Conservation (phyloP, 78 protist species). For the Trichosphaerium sp. region DNA sequence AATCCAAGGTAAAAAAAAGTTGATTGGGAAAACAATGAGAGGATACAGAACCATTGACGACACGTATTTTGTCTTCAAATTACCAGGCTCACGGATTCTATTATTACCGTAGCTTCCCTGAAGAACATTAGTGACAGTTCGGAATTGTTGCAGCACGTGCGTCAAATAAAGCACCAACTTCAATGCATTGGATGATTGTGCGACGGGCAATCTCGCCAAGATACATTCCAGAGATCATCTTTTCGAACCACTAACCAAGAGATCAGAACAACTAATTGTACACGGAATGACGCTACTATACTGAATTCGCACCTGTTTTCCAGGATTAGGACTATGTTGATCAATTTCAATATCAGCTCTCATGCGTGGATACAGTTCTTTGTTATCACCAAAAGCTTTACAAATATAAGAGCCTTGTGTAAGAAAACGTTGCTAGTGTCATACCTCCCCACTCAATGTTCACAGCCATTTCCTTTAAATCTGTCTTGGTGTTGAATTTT, state of each 20-base stretch:
- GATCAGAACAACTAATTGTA: too few relatives aligned
- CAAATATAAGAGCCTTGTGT: neutral
- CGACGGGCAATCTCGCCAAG: conserved; percentile 15
- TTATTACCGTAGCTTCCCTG: too few relatives aligned
- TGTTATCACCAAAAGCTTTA: neutral
- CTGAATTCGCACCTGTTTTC: conserved; percentile 5
- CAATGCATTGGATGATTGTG: neutral
- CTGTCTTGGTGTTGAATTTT: neutral
- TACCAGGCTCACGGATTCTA: too few relatives aligned
- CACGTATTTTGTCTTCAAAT: neutral
- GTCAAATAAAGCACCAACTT: neutral
- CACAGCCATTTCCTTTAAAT: neutral
- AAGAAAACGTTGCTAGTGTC: neutral
- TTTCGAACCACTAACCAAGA: too few relatives aligned
- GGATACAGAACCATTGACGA: neutral
- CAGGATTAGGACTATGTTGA: conserved; percentile 4
- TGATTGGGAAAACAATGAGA: neutral
- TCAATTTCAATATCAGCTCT: conserved; percentile 10
- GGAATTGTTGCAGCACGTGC: too few relatives aligned
- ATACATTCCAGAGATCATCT: conserved; percentile 40
- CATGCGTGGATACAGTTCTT: neutral
- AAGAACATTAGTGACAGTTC: neutral
- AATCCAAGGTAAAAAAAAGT: neutral
- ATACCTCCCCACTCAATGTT: conserved; percentile 44
- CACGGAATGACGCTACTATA: too few relatives aligned